Evolutionary conservation across 495 filamentous ascomycete genomes (phyloP).

Genomic region (Podospora fimiseda): DNA sequence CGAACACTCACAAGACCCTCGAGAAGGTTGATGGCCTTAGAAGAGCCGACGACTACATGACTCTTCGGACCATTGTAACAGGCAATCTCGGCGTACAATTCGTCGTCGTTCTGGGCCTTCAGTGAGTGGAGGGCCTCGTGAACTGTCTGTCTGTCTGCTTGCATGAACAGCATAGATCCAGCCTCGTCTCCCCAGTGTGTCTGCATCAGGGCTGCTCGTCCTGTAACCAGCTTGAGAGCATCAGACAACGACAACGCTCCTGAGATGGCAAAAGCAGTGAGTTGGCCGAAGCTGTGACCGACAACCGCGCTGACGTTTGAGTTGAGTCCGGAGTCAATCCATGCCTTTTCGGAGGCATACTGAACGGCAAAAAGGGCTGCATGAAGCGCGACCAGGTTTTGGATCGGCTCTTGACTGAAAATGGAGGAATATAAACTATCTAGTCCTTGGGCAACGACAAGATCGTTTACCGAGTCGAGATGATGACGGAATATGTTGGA

Average conservation of each 20-base stretch:
- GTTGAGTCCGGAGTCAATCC: conserved; percentile 42
- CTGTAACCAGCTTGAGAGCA: conserved; percentile 35
- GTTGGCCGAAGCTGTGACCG: conserved; percentile 4
- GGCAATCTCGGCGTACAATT: conserved; percentile 28
- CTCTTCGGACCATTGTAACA: conserved; percentile 48
- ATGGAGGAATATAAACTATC: conserved; percentile 42
- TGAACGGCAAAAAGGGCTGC: conserved; percentile 41
- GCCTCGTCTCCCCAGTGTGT: conserved; percentile 40
- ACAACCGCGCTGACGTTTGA: background rate
- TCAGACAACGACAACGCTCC: conserved; percentile 22
- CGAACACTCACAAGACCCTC: conserved; percentile 14
- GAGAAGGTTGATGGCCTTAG: conserved; percentile 23
- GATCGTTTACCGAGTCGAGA: conserved; percentile 33
- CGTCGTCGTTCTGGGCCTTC: background rate
- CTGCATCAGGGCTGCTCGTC: conserved; percentile 40
- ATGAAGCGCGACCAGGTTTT: conserved; percentile 42
- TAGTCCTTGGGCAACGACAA: conserved; percentile 23
- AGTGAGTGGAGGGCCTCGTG: background rate
- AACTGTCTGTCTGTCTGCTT: background rate
- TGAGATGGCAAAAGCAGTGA: conserved; percentile 18
- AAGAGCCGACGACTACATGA: conserved; percentile 42
- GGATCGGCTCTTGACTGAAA: conserved; percentile 29
- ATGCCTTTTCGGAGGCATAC: conserved; percentile 41
- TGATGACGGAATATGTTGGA: conserved; percentile 30
- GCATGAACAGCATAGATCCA: conserved; percentile 40